These are phyloP conservation scores for Trypanosoma scelopori DNA, from an alignment of 208 protist genomes.

Conservation along the genomic window DNA sequence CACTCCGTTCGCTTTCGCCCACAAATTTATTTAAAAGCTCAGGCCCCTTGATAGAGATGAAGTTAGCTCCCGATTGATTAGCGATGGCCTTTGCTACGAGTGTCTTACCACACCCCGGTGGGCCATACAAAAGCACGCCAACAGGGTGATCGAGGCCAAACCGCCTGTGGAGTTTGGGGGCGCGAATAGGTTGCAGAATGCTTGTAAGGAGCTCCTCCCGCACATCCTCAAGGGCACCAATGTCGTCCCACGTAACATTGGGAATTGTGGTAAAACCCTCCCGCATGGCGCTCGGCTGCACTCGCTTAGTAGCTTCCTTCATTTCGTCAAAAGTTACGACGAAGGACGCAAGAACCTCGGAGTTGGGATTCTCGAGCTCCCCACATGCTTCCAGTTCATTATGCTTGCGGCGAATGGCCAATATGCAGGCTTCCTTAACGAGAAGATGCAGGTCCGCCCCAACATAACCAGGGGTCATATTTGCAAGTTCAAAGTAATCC, in stretches of 20 bases:
- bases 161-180: slow-evolving; percentile 88
- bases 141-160: slow-evolving; percentile 89
- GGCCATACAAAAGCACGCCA: slow-evolving; percentile 98
- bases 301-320: slow-evolving; percentile 91
- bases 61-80: slow-evolving; percentile 95
- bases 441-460: slow-evolving; percentile 97
- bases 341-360: slow-evolving; percentile 63
- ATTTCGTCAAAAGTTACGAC: slow-evolving; percentile 82
- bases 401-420: slow-evolving; percentile 87
- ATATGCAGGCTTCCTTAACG: slow-evolving; percentile 92
- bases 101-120: slow-evolving; percentile 98
- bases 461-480: slow-evolving; percentile 97
- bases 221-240: slow-evolving; percentile 96
- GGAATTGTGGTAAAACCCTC: slow-evolving; percentile 97
- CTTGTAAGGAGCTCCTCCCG: slow-evolving; percentile 92
- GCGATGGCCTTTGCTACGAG: slow-evolving; percentile 95
- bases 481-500: slow-evolving; percentile 94
- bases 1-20: slow-evolving; percentile 98
- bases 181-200: slow-evolving; percentile 92
- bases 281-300: slow-evolving; percentile 97
- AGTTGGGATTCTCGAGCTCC: slow-evolving; percentile 41
- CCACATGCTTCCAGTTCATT: slow-evolving; percentile 51
- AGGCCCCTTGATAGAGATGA: slow-evolving; percentile 99
- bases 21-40: slow-evolving; percentile 99
- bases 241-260: slow-evolving; percentile 97